Conservation (phyloP, 2,329 filamentous ascomycete genomes). For the Fusarium sp. region DNA sequence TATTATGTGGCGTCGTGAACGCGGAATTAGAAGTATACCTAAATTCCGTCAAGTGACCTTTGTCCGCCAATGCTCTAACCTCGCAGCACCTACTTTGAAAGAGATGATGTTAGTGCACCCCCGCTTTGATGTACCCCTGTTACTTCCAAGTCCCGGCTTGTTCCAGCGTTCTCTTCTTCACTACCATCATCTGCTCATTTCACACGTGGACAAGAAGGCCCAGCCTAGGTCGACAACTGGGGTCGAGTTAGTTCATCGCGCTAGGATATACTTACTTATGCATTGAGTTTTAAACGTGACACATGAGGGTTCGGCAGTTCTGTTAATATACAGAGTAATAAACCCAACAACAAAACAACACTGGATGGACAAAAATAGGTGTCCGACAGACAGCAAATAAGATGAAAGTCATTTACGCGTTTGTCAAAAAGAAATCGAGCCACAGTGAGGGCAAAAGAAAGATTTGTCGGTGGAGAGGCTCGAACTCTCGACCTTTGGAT, state of each 20-base stretch:
- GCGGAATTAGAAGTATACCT: not conserved
- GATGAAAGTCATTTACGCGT: not conserved
- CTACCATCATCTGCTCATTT: too few relatives aligned
- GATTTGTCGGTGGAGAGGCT: not conserved
- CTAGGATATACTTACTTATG: not conserved
- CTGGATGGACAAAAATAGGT: too few relatives aligned
- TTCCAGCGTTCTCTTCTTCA: not conserved
- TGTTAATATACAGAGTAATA: accelerated
- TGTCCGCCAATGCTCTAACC: accelerated
- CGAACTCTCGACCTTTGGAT: slow-evolving; percentile 6
- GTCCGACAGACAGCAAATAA: not conserved
- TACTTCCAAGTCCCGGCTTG: not conserved
- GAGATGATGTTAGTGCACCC: not conserved
- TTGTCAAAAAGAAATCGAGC: accelerated
- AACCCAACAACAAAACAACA: too few relatives aligned
- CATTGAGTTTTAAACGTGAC: not conserved
- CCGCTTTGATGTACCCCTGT: accelerated
- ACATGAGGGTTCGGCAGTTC: accelerated
- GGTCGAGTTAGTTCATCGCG: not conserved
- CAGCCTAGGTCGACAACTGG: accelerated
- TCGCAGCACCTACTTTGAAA: too few relatives aligned
- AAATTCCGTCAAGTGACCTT: not conserved
- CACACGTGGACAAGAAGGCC: not conserved
- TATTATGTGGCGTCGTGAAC: not conserved
- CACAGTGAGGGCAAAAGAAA: accelerated